Conservation (phyloP, 75 land plant genomes). For the Cryptomeria japonica region DNA sequence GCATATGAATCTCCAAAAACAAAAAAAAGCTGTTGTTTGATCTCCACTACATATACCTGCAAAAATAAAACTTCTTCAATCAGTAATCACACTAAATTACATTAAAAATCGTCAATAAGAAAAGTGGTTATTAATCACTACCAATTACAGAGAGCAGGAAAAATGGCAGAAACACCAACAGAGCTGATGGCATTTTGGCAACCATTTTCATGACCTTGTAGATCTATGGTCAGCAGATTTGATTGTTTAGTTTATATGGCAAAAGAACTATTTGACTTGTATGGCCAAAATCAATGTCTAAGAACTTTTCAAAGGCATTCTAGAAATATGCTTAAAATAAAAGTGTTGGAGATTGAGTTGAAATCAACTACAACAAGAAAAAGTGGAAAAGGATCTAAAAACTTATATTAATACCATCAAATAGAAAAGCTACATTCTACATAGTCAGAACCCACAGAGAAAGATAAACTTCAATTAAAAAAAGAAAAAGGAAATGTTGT, state of each 20-base stretch:
- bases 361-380: too few species aligned
- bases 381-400: neutral
- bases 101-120: neutral
- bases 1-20: slow-evolving; percentile 45
- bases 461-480: too few species aligned
- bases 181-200: neutral
- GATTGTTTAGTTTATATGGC: neutral
- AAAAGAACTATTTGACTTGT: neutral
- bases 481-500: too few species aligned
- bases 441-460: too few species aligned
- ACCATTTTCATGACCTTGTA: neutral
- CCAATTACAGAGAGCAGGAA: neutral
- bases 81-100: neutral
- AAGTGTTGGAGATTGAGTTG: too few species aligned
- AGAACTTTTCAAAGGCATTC: neutral
- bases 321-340: too few species aligned
- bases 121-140: neutral
- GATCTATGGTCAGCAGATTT: neutral
- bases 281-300: neutral
- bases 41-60: neutral
- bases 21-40: slow-evolving; percentile 17
- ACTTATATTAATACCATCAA: neutral
- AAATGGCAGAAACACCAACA: neutral
- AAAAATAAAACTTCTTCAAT: neutral
- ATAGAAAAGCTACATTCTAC: neutral